A percentile compares a stretch with the other conserved stretches of the same genome.
phyloP scores from a whole-genome alignment of 1,139 yeast species.

The Yamadazyma friedrichii region DNA sequence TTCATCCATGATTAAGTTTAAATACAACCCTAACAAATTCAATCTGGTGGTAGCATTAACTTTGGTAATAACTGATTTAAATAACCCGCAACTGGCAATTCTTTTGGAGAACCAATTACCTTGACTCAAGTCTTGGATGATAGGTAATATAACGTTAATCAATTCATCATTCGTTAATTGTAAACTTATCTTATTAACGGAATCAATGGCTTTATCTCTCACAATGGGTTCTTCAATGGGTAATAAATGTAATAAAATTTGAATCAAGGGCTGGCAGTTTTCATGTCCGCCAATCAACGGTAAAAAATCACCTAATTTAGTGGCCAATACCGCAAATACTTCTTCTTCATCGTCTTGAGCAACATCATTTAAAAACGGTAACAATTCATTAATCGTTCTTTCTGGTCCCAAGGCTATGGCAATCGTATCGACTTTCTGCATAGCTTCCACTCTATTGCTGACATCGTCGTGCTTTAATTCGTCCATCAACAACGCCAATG shows the following conservation, averaged over 20 bases:
- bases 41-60: conserved; percentile 56
- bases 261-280: conserved; percentile 72
- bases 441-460: conserved; percentile 88
- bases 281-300: conserved; percentile 86
- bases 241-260: conserved; percentile 84
- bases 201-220: conserved; percentile 88
- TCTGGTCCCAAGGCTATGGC: conserved; percentile 95
- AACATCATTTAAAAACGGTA: conserved; percentile 84
- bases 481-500: conserved; percentile 94
- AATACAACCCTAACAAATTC: conserved; percentile 64
- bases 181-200: conserved; percentile 69
- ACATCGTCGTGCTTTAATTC: conserved; percentile 95
- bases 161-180: conserved; percentile 69
- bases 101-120: conserved; percentile 96
- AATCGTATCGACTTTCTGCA: conserved; percentile 91
- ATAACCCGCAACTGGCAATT: conserved; percentile 90
- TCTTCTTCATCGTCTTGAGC: conserved; percentile 99
- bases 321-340: conserved; percentile 90
- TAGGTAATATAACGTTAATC: conserved; percentile 64
- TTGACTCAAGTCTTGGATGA: conserved; percentile 73
- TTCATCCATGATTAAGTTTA: conserved; percentile 79
- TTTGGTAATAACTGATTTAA: conserved; percentile 65
- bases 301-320: conserved; percentile 82
- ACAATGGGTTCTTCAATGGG: conserved; percentile 98
- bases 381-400: conserved; percentile 82